Conservation (phyloP, 208 protist genomes). For the Trypanosoma lewisi region DNA sequence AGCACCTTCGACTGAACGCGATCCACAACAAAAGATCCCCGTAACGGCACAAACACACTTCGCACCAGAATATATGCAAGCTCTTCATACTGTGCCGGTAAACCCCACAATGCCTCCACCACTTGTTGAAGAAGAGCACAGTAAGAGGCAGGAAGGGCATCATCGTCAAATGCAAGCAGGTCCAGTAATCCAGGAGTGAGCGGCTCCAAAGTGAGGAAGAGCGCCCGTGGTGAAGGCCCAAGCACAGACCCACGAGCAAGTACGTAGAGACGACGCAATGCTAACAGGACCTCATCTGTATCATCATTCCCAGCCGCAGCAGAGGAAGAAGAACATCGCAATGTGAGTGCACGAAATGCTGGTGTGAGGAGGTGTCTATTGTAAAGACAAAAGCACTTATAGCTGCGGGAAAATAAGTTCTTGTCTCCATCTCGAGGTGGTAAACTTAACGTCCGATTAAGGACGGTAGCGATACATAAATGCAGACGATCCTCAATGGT, state of each 20-base stretch:
- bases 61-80: constrained; percentile 28
- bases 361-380: constrained; percentile 73
- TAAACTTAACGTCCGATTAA: constrained; percentile 42
- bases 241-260: constrained; percentile 45
- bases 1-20: constrained; percentile 4
- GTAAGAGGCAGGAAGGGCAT: constrained; percentile 2
- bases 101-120: constrained; percentile 20
- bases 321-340: no score
- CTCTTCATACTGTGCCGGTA: constrained; percentile 20
- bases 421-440: constrained; percentile 17
- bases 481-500: constrained; percentile 81
- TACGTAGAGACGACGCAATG: constrained; percentile 40
- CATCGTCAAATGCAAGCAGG: constrained; percentile 22
- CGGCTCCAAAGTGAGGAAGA: constrained; percentile 44
- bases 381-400: constrained; percentile 48
- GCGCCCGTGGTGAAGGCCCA: constrained; percentile 32
- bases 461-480: constrained; percentile 38
- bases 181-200: constrained; percentile 49
- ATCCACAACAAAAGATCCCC: constrained; percentile 18
- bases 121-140: not conserved
- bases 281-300: constrained; percentile 23
- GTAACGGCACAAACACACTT: constrained; percentile 14
- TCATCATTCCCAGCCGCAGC: not conserved
- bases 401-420: constrained; percentile 31
- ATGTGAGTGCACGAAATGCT: constrained; percentile 57